Base-by-base conservation (phyloP, 768 basidiomycete species). In the Infundibulicybe gibba region DNA sequence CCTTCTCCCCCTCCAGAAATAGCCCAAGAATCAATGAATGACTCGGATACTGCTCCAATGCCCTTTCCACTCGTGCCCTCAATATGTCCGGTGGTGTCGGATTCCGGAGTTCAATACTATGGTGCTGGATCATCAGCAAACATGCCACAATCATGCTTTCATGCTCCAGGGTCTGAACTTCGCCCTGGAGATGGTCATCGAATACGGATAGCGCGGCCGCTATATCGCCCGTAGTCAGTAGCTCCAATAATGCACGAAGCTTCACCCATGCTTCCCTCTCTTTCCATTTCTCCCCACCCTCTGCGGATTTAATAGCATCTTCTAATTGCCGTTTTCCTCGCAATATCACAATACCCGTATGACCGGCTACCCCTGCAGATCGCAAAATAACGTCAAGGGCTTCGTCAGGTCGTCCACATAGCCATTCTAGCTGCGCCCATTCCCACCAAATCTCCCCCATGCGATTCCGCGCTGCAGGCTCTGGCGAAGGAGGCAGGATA, bases 381-480 rank as follows among this genome's bases (percentile, higher is more conserved):
- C 70, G 75, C 39, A 84, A 60, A 37, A 83, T 70, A 30, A 86
- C 70, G 32, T 72, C 65, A 32, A 80, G 59, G 12, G 83, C 75
- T 31, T 74, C 69, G 30, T 79, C 74, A 15, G 67, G 58, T 30
- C 73, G 54, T 1, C 80, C 76, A 12, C 68, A 61, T 10, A 89
- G 60, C 90, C 90, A 93, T 62, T 90, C 89, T 75, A 89, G 76
- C 55, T 92, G 84, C 1, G 83, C 85, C 87, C 88, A 92, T 54
- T 84, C 79, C 81, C 83, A 90, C 86, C 86, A 92, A 50, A 92
- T 59, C 47, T 61, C 61, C 16, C 74, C 68, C 13, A 65, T 57
- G 30, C 69, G 75, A 4, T 58, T 57, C 30, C 66, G 62, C 10
- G 60, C 63, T 5, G 63, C 56, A 13, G 62, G 43, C 19, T 67